phyloP scores from a whole-genome alignment of 2,329 filamentous ascomycete species.

The Tothia fuscella region DNA sequence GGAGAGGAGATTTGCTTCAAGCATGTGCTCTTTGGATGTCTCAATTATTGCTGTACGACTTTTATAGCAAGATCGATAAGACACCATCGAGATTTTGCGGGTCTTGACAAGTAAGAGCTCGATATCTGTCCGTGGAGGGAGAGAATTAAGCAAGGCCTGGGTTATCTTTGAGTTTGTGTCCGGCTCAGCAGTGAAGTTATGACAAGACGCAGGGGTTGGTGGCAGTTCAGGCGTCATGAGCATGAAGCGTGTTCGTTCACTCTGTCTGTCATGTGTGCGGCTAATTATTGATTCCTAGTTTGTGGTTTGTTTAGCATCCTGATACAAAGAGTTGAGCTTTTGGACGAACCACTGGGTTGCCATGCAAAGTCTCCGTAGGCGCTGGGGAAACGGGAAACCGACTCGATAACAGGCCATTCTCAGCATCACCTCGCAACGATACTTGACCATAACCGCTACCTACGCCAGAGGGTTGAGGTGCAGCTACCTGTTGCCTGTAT shows the following conservation, averaged over 20 bases:
- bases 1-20: constrained; percentile 9
- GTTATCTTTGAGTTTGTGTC: not conserved
- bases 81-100: constrained; percentile 7
- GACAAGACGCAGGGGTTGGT: not conserved
- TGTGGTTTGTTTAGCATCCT: not conserved
- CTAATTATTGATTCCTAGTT: not conserved
- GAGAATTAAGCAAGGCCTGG: constrained; percentile 1
- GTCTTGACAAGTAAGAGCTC: constrained; percentile 2
- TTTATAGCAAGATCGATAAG: not conserved
- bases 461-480: constrained; percentile 8
- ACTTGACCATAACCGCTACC: constrained; percentile 5
- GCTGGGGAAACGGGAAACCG: not conserved
- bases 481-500: constrained; percentile 10
- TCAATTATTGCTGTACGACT: not conserved
- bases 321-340: no score
- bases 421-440: not conserved
- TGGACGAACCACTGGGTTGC: not conserved
- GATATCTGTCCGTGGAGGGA: constrained; percentile 10
- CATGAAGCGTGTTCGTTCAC: not conserved
- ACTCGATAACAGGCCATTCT: not conserved
- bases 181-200: not conserved
- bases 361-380: not conserved
- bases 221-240: not conserved
- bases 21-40: not conserved
- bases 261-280: not conserved